A percentile compares a stretch with the other conserved stretches of the same genome.
phyloP scores from a whole-genome alignment of 169 alveolate species.

The Plasmodium berghei region DNA sequence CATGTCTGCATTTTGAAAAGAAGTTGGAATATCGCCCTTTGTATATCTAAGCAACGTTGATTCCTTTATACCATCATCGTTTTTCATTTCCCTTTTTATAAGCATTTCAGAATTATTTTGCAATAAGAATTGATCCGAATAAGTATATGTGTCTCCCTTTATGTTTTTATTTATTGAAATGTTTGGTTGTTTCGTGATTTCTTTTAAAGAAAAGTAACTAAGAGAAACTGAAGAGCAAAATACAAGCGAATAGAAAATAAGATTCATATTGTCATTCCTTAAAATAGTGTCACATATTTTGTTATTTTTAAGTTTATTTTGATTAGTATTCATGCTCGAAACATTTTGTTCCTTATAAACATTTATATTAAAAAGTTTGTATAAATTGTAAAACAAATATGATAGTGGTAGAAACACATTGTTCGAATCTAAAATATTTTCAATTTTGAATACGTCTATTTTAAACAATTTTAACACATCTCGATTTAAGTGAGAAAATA shows the following conservation, averaged over 20 bases:
- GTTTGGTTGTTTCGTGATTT: slow-evolving; percentile 1
- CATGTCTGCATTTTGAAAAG: not conserved
- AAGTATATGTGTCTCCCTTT: too few relatives aligned
- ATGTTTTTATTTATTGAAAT: too few relatives aligned
- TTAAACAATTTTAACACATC: slow-evolving; percentile 14
- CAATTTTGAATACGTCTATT: slow-evolving; percentile 21
- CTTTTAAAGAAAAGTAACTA: slow-evolving; percentile 13
- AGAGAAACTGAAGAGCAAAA: slow-evolving; percentile 42
- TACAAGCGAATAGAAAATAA: slow-evolving; percentile 17
- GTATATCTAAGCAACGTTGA: not conserved
- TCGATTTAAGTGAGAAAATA: slow-evolving; percentile 2
- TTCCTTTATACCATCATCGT: not conserved
- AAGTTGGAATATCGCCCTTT: not conserved
- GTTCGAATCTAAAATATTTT: slow-evolving; percentile 37
- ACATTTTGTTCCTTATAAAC: not conserved
- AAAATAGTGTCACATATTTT: too few relatives aligned
- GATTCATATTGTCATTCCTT: not conserved
- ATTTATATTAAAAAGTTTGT: not conserved
- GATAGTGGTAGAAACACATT: slow-evolving; percentile 33
- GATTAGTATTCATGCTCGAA: not conserved
- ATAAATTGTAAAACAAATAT: slow-evolving; percentile 45
- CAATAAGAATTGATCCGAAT: too few relatives aligned
- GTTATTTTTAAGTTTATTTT: not conserved
- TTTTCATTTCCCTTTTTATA: not conserved
- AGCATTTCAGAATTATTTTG: not conserved